phyloP scores from a whole-genome alignment of 139 green algal genomes.

The Micromonas commoda region DNA sequence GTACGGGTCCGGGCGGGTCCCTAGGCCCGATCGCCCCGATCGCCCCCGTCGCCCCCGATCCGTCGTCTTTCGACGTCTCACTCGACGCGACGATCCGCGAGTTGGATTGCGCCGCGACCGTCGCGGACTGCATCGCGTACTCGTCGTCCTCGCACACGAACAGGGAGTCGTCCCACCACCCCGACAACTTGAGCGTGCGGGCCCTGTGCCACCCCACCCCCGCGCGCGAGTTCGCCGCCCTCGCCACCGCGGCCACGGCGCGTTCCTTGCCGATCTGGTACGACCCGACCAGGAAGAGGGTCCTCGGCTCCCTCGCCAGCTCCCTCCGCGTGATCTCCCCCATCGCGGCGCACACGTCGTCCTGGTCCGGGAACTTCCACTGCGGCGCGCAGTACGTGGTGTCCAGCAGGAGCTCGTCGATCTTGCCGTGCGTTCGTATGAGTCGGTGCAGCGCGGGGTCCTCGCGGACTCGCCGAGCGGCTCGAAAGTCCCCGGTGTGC shows the following conservation, averaged over 20 bases:
- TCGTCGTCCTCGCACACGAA: constrained; percentile 5
- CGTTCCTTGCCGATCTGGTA: constrained; percentile 90
- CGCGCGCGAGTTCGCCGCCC: background rate
- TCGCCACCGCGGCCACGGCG: constrained; percentile 75
- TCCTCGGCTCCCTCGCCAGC: constrained; percentile 60
- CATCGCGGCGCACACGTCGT: constrained; percentile 58
- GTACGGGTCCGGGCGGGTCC: no score
- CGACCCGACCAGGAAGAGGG: constrained; percentile 81
- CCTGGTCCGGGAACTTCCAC: constrained; percentile 66
- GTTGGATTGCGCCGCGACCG: background rate
- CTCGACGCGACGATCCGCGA: background rate
- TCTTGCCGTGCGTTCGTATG: constrained; percentile 44
- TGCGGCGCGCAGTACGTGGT: constrained; percentile 85
- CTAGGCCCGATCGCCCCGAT: background rate
- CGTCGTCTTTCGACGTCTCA: background rate
- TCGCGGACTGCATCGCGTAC: no score
- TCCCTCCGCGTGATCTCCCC: constrained; percentile 65
- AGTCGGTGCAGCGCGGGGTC: constrained; percentile 40
- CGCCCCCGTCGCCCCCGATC: background rate
- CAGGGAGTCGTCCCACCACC: constrained; percentile 2
- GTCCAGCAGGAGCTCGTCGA: constrained; percentile 70
- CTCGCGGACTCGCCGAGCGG: constrained; percentile 3
- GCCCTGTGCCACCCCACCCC: background rate
- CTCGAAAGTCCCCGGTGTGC: constrained; percentile 85
- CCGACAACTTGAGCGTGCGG: background rate